Evolutionary conservation across 768 basidiomycete species (phyloP).

Genomic region (Roridomyces roridus): DNA sequence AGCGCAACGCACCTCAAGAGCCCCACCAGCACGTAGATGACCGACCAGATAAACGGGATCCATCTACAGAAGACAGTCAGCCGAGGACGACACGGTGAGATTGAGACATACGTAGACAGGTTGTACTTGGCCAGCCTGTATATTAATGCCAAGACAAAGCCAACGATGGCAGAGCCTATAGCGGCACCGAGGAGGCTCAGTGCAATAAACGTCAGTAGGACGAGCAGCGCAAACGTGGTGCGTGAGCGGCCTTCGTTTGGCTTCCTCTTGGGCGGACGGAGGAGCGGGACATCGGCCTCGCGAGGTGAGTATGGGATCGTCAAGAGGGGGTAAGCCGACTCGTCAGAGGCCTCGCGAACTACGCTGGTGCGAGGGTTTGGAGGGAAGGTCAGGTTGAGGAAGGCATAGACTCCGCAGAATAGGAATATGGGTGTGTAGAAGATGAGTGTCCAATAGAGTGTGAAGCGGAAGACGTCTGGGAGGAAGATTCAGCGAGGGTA

Average conservation of each 20-base stretch:
- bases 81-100: constrained; percentile 1
- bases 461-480: constrained; percentile 58
- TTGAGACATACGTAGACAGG: constrained; percentile 54
- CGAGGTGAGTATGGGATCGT: constrained; percentile 21
- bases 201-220: constrained; percentile 47
- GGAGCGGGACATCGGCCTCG: constrained; percentile 11
- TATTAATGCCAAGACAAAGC: constrained; percentile 50
- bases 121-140: constrained; percentile 51
- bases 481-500: neutral
- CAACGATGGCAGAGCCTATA: constrained; percentile 51
- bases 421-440: constrained; percentile 59
- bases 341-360: constrained; percentile 10
- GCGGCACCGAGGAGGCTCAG: constrained; percentile 53
- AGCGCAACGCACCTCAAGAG: constrained; percentile 15
- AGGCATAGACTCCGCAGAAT: constrained; percentile 54
- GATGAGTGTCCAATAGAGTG: constrained; percentile 57
- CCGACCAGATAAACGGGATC: constrained; percentile 30
- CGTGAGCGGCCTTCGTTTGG: constrained; percentile 51
- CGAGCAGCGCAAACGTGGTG: constrained; percentile 52
- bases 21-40: constrained; percentile 26
- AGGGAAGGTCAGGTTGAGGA: constrained; percentile 58
- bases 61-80: constrained; percentile 17
- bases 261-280: constrained; percentile 21
- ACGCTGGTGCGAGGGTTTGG: constrained; percentile 30
- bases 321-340: constrained; percentile 18